These are phyloP conservation scores for Gaertneriomyces sp. DNA, from an alignment of 192 early-diverging fungal genomes.

Conservation along the genomic window DNA sequence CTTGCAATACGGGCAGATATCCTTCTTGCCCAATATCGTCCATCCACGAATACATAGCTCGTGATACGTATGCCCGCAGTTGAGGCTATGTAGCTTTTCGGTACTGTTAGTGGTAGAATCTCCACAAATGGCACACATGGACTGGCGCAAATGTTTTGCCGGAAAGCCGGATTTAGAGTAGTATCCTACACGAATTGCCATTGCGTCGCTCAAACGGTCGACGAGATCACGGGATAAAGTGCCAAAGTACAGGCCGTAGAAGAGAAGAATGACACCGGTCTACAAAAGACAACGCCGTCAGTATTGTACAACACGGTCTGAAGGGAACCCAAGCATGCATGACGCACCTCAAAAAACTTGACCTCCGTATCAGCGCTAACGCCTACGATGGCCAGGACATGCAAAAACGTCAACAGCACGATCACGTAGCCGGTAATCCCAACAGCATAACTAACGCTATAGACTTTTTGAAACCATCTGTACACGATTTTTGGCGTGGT, in stretches of 20 bases:
- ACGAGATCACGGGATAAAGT: conserved; percentile 51
- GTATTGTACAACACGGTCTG: background rate
- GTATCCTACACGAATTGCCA: conserved; percentile 49
- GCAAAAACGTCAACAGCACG: conserved; percentile 43
- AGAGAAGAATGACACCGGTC: conserved; percentile 44
- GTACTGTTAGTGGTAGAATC: conserved; percentile 16
- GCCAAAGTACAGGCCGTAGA: conserved; percentile 54
- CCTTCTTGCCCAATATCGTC: conserved; percentile 56
- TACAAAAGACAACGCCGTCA: background rate
- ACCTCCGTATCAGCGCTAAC: conserved; percentile 33
- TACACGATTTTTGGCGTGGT: conserved; percentile 50
- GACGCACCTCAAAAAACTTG: conserved; percentile 39
- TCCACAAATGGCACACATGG: conserved; percentile 54
- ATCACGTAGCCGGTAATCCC: conserved; percentile 41
- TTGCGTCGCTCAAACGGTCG: conserved; percentile 47
- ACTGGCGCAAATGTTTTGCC: conserved; percentile 43
- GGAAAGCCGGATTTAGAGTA: conserved; percentile 46
- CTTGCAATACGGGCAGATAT: conserved; percentile 54
- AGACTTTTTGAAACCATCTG: conserved; percentile 44
- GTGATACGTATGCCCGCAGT: conserved; percentile 46
- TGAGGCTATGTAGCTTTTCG: conserved; percentile 16
- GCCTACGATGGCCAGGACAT: conserved; percentile 42
- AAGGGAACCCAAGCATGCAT: background rate
- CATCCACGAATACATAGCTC: conserved; percentile 48
- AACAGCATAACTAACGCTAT: conserved; percentile 36